Evolutionary conservation across 768 basidiomycete species (phyloP).

Genomic region (Tylopilus balloui): DNA sequence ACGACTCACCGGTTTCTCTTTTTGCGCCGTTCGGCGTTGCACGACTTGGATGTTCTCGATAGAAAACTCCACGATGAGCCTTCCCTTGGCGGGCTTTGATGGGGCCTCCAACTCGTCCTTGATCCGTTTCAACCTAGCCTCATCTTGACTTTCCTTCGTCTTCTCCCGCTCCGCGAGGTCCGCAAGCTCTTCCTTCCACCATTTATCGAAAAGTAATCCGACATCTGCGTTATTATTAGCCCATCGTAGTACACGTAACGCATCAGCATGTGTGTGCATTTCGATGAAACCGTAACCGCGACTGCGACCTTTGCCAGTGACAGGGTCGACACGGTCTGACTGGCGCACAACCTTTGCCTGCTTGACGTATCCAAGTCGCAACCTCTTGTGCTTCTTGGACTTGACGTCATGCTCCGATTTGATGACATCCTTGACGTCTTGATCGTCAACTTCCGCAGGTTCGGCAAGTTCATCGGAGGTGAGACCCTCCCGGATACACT

Average conservation of each 20-base stretch:
- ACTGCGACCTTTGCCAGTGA: constrained; percentile 82
- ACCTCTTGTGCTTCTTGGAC: constrained; percentile 25
- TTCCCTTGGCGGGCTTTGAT: constrained; percentile 40
- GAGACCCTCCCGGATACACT: constrained; percentile 54
- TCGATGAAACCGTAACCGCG: constrained; percentile 97
- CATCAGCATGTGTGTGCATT: constrained; percentile 82
- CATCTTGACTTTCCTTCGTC: constrained; percentile 42
- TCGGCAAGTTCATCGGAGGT: constrained; percentile 68
- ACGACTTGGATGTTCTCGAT: constrained; percentile 93
- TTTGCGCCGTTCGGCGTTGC: constrained; percentile 60
- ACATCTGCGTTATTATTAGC: constrained; percentile 84
- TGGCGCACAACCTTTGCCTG: constrained; percentile 93
- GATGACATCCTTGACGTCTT: constrained; percentile 25
- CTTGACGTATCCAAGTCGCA: constrained; percentile 53
- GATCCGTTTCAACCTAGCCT: constrained; percentile 52
- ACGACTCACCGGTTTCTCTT: constrained; percentile 31
- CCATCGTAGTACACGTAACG: constrained; percentile 87
- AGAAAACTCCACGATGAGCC: constrained; percentile 90
- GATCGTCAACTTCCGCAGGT: constrained; percentile 28
- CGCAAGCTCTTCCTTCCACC: constrained; percentile 81
- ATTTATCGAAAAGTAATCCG: constrained; percentile 58
- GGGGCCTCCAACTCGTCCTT: constrained; percentile 47
- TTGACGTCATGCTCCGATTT: constrained; percentile 22
- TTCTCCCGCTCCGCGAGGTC: constrained; percentile 56
- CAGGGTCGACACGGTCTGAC: constrained; percentile 79